These are phyloP conservation scores for Zizania palustris DNA, from an alignment of 202 grass and related monocot species.

Conservation along the genomic window DNA sequence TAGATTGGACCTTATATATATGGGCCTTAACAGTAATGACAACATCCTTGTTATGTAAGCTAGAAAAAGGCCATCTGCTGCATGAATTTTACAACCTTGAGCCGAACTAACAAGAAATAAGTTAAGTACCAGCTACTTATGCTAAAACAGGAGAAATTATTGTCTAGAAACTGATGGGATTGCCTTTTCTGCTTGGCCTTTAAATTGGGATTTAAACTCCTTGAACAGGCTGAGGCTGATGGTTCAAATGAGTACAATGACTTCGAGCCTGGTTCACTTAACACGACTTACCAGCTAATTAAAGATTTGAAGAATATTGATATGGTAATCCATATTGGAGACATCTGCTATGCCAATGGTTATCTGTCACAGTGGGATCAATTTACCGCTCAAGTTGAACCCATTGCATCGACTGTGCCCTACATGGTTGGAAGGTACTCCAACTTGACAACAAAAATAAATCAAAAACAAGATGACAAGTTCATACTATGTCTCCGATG, in stretches of 20 bases:
- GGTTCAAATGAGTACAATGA: conserved; percentile 88
- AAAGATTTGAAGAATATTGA: conserved; percentile 89
- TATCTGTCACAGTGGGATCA: conserved; percentile 98
- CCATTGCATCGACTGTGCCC: conserved; percentile 77
- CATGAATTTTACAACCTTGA: conserved; percentile 27
- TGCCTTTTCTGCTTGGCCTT: conserved; percentile 24
- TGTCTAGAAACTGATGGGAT: not conserved
- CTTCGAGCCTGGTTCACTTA: conserved; percentile 78
- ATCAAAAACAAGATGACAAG: not conserved
- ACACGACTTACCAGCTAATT: conserved; percentile 81
- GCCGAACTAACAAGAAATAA: conserved; percentile 15
- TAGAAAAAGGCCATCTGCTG: conserved; percentile 8
- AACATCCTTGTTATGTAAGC: not conserved
- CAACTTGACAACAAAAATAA: conserved; percentile 24
- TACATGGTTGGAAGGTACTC: conserved; percentile 85
- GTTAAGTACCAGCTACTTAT: not conserved
- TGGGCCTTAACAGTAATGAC: not conserved
- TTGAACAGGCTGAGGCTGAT: conserved; percentile 72
- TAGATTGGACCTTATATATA: too few relatives aligned
- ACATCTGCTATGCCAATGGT: conserved; percentile 80
- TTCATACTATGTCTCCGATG: conserved; percentile 21
- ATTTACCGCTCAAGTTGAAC: conserved; percentile 90
- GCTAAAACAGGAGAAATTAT: conserved; percentile 13
- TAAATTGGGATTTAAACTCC: conserved; percentile 22
- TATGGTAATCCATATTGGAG: conserved; percentile 88